phyloP scores from a whole-genome alignment of 352 stramenopile genomes.

The Globisporangium paroecandrum region DNA sequence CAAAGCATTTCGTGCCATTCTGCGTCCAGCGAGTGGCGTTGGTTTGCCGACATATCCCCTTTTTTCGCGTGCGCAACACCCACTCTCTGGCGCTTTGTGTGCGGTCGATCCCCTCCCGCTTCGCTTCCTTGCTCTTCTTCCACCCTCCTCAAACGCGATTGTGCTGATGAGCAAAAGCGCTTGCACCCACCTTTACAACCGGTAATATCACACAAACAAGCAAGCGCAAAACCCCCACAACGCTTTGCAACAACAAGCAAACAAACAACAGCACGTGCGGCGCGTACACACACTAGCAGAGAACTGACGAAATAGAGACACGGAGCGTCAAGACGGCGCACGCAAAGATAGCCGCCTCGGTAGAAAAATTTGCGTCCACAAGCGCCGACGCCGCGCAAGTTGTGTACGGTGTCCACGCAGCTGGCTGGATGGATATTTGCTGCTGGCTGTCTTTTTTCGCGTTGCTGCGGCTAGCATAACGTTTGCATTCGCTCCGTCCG shows the following conservation, averaged over 20 bases:
- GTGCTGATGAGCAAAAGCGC: neutral
- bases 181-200: neutral
- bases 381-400: neutral
- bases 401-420: neutral
- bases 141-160: neutral
- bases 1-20: neutral
- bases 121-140: slow-evolving; percentile 3
- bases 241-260: neutral
- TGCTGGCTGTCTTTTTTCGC: neutral
- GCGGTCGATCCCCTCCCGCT: neutral
- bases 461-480: neutral
- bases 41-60: neutral
- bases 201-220: neutral
- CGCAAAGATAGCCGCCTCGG: neutral
- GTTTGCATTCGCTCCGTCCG: neutral
- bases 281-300: neutral
- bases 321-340: neutral
- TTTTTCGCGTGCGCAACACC: slow-evolving; percentile 7
- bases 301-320: neutral
- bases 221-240: neutral
- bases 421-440: neutral
- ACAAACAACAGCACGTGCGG: neutral
- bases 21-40: neutral
- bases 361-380: neutral
- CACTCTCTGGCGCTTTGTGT: slow-evolving; percentile 4